These are phyloP conservation scores for Fusarium nelsonii DNA, from an alignment of 2,329 filamentous ascomycete species.

Conservation along the genomic window DNA sequence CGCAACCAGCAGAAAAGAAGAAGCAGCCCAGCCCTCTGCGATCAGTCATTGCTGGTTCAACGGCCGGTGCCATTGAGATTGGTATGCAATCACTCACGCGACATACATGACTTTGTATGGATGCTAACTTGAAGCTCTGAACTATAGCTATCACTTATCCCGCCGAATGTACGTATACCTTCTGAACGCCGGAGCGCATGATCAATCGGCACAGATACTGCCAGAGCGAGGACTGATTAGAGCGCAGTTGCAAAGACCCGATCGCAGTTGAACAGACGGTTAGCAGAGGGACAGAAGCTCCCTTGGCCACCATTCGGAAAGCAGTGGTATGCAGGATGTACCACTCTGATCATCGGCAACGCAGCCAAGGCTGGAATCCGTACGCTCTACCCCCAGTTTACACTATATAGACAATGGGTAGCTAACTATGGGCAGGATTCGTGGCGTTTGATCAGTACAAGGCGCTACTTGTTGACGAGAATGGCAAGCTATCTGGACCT, in stretches of 20 bases:
- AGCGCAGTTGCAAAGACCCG: constrained; percentile 88
- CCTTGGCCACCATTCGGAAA: constrained; percentile 93
- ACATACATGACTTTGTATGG: neutral
- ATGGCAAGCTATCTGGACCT: constrained; percentile 91
- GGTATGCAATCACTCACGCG: constrained; percentile 61
- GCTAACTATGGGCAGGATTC: constrained; percentile 64
- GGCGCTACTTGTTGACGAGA: constrained; percentile 79
- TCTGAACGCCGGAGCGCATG: neutral
- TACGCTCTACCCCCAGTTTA: constrained; percentile 58
- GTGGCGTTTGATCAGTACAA: constrained; percentile 98
- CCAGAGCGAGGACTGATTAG: constrained; percentile 19
- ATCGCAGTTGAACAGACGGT: constrained; percentile 88
- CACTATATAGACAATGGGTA: neutral
- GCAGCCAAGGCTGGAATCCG: constrained; percentile 95
- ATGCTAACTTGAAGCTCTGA: constrained; percentile 22
- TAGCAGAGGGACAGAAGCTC: constrained; percentile 85
- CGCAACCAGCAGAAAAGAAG: constrained; percentile 50
- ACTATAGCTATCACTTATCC: constrained; percentile 86
- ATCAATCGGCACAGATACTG: neutral
- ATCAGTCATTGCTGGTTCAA: constrained; percentile 90
- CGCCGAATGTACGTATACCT: constrained; percentile 78
- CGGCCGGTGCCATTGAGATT: constrained; percentile 96
- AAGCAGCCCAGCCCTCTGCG: constrained; percentile 80
- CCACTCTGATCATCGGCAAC: constrained; percentile 96
- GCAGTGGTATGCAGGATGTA: constrained; percentile 98